Evolutionary conservation across 2,329 filamentous ascomycete species (phyloP).

Genomic region (Rugonectria rugulosa): DNA sequence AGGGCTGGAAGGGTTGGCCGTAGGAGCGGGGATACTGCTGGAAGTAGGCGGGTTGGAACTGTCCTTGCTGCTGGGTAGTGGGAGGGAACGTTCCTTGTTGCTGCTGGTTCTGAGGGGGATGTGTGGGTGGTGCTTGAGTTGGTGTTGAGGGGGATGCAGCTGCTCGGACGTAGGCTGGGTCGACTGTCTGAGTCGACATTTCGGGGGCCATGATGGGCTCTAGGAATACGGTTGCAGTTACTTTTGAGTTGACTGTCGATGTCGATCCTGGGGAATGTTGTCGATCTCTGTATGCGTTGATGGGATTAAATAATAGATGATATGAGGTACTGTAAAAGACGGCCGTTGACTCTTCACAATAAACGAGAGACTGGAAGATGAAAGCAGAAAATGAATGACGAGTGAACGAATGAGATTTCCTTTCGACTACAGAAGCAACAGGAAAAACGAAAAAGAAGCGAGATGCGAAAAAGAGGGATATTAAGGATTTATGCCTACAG

Average conservation of each 20-base stretch:
- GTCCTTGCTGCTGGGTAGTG: slow-evolving; percentile 27
- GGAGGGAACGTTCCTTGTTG: slow-evolving; percentile 9
- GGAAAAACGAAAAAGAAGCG: not conserved
- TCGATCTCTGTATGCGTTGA: too few relatives aligned
- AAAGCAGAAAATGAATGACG: not conserved
- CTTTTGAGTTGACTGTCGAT: not conserved
- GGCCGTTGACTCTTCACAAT: not conserved
- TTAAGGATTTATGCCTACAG: slow-evolving; percentile 3
- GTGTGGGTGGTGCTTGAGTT: not conserved
- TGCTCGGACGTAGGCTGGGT: slow-evolving; percentile 8
- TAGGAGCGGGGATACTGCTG: slow-evolving; percentile 34
- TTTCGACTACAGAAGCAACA: not conserved
- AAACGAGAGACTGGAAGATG: not conserved
- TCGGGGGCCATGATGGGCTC: slow-evolving; percentile 33
- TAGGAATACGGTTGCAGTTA: not conserved
- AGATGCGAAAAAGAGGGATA: slow-evolving; percentile 1
- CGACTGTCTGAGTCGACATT: slow-evolving; percentile 32
- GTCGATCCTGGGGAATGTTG: too few relatives aligned
- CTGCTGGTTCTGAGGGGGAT: not conserved
- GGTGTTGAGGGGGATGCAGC: slow-evolving; percentile 11
- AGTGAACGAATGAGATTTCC: not conserved
- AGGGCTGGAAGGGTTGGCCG: slow-evolving; percentile 36
- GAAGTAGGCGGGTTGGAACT: slow-evolving; percentile 24
- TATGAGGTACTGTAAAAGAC: too few relatives aligned
- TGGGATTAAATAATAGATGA: not conserved